A percentile compares a stretch with the other conserved stretches of the same genome.
These are phyloP conservation scores for Cladosporium cucumerinum DNA, from an alignment of 2,329 filamentous ascomycete genomes.

Conservation along the genomic window DNA sequence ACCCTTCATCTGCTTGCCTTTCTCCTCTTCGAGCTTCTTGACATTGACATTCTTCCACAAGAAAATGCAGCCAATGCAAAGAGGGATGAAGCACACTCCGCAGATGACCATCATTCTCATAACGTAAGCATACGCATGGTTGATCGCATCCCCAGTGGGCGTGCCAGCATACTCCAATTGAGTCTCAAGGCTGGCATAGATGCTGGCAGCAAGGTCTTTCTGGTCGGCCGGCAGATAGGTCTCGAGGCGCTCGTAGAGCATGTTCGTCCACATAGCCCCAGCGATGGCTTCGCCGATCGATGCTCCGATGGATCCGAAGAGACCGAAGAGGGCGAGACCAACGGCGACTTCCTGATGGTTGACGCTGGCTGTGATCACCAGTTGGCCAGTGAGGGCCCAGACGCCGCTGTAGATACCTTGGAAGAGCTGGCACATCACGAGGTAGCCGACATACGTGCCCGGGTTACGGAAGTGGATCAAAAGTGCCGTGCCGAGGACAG, in stretches of 20 bases:
- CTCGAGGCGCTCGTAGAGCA: conserved; percentile 23
- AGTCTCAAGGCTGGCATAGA: conserved; percentile 52
- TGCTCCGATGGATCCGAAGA: conserved; percentile 4
- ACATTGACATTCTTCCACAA: conserved; percentile 25
- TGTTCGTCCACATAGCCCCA: conserved; percentile 22
- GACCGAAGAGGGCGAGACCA: background rate
- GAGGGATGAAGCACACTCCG: conserved; percentile 24
- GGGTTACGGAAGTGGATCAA: conserved; percentile 37
- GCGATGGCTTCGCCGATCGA: conserved; percentile 1
- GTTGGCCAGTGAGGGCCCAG: conserved; percentile 32
- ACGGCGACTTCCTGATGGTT: conserved; percentile 26
- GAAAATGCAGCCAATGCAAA: conserved; percentile 17
- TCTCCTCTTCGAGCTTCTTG: conserved; percentile 19
- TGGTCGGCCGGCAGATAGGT: conserved; percentile 15
- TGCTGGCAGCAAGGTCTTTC: conserved; percentile 22
- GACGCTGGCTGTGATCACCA: conserved; percentile 36
- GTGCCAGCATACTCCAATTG: conserved; percentile 57
- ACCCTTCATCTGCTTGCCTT: conserved; percentile 17
- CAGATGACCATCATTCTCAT: conserved; percentile 39
- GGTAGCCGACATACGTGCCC: conserved; percentile 45
- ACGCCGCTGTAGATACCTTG: conserved; percentile 32
- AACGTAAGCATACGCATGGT: conserved; percentile 35
- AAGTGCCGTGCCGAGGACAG: conserved; percentile 33
- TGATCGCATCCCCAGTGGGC: conserved; percentile 45
- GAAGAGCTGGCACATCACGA: conserved; percentile 52